These are phyloP conservation scores for Mortierella hygrophila DNA, from an alignment of 192 early-diverging fungal species.

Conservation along the genomic window DNA sequence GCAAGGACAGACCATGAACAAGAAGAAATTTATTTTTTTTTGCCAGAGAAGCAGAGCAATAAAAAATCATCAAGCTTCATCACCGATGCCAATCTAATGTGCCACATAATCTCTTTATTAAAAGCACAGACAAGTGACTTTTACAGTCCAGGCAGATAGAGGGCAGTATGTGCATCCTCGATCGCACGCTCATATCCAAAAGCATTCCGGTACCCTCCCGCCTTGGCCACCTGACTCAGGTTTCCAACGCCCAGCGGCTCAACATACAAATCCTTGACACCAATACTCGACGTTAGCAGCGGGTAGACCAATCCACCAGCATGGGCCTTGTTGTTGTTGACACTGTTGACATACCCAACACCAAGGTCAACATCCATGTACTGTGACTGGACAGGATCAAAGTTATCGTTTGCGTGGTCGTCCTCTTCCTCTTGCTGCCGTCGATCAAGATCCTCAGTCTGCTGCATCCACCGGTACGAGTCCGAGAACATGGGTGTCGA, in stretches of 20 bases:
- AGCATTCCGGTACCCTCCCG: slow-evolving; percentile 44
- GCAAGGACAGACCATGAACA: no score
- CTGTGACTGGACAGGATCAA: slow-evolving; percentile 48
- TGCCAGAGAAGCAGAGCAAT: no score
- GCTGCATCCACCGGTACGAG: slow-evolving; percentile 34
- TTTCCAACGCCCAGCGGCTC: slow-evolving; percentile 27
- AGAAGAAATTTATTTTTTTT: no score
- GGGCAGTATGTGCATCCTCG: slow-evolving; percentile 42
- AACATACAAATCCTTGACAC: slow-evolving; percentile 47
- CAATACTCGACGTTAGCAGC: slow-evolving; percentile 42
- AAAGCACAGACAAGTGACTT: not conserved
- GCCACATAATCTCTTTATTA: not conserved
- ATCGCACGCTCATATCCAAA: slow-evolving; percentile 52
- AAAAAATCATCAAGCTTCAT: no score
- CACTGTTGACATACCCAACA: slow-evolving; percentile 52
- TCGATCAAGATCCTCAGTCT: slow-evolving; percentile 39
- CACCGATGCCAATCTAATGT: no score
- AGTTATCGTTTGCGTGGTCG: slow-evolving; percentile 15
- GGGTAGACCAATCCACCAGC: slow-evolving; percentile 51
- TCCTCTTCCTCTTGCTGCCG: slow-evolving; percentile 44
- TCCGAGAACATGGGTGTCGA: slow-evolving; percentile 35
- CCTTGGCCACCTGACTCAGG: slow-evolving; percentile 28
- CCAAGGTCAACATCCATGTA: slow-evolving; percentile 55
- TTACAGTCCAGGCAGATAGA: slow-evolving; percentile 18
- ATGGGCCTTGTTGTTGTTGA: slow-evolving; percentile 57